These are phyloP conservation scores for Penicillium odoratum DNA, from an alignment of 495 filamentous ascomycete genomes.

Conservation along the genomic window DNA sequence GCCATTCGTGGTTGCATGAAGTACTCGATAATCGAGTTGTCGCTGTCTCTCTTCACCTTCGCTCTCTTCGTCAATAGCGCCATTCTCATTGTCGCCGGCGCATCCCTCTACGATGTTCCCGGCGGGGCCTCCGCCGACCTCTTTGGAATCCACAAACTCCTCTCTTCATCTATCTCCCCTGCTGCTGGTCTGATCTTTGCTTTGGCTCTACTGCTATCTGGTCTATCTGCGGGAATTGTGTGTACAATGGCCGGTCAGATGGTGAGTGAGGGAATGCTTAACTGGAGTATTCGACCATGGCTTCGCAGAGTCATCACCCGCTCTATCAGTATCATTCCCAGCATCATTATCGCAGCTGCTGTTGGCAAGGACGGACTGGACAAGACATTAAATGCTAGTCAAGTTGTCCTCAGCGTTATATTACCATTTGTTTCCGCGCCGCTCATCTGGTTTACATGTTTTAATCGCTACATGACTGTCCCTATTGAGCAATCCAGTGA, in stretches of 20 bases:
- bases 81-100: slow-evolving; percentile 86
- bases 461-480: slow-evolving; percentile 80
- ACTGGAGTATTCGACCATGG: slow-evolving; percentile 71
- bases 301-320: slow-evolving; percentile 68
- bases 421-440: slow-evolving; percentile 82
- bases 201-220: slow-evolving; percentile 74
- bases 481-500: slow-evolving; percentile 24
- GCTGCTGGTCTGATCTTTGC: slow-evolving; percentile 76
- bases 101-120: slow-evolving; percentile 63
- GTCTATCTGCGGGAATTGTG: slow-evolving; percentile 74
- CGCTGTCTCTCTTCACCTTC: slow-evolving; percentile 81
- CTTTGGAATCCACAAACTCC: slow-evolving; percentile 78
- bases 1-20: slow-evolving; percentile 79
- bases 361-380: slow-evolving; percentile 70
- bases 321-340: slow-evolving; percentile 74
- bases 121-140: slow-evolving; percentile 67
- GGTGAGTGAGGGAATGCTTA: slow-evolving; percentile 75
- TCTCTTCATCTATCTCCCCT: slow-evolving; percentile 67
- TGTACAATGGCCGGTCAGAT: slow-evolving; percentile 85
- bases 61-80: slow-evolving; percentile 92
- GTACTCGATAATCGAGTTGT: slow-evolving; percentile 75
- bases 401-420: slow-evolving; percentile 79
- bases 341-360: slow-evolving; percentile 79
- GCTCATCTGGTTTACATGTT: slow-evolving; percentile 83
- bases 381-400: slow-evolving; percentile 71